Evolutionary conservation across 495 filamentous ascomycete species (phyloP).

Genomic region (Halenospora varia): DNA sequence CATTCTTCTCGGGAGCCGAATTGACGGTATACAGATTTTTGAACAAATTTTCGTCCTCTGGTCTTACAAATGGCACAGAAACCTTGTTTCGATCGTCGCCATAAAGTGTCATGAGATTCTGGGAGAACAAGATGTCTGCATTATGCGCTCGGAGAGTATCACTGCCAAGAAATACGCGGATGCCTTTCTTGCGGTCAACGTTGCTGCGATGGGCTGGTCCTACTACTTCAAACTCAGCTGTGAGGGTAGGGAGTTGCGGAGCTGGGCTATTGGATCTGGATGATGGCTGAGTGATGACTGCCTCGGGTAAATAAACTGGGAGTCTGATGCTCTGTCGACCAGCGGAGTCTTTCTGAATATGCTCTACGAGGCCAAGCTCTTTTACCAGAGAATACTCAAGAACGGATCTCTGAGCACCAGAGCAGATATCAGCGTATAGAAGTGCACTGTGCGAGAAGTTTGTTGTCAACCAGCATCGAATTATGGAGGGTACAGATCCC

Average conservation of each 20-base stretch:
- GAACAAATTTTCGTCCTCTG: conserved; percentile 81
- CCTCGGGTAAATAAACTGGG: conserved; percentile 85
- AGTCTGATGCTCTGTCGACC: conserved; percentile 67
- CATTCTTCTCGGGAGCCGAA: conserved; percentile 39
- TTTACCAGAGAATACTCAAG: conserved; percentile 69
- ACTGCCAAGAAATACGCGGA: conserved; percentile 82
- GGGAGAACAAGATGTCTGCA: conserved; percentile 88
- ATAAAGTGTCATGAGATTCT: conserved; percentile 80
- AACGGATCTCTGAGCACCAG: conserved; percentile 81
- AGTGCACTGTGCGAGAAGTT: conserved; percentile 83
- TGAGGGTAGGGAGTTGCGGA: conserved; percentile 75
- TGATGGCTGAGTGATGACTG: conserved; percentile 70
- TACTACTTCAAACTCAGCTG: conserved; percentile 69
- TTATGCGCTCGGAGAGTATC: conserved; percentile 83
- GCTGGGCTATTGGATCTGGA: conserved; percentile 68
- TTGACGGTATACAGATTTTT: conserved; percentile 66
- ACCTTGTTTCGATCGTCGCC: conserved; percentile 84
- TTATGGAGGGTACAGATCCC: conserved; percentile 85
- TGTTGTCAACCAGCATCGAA: conserved; percentile 89
- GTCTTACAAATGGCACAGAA: conserved; percentile 88
- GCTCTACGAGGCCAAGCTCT: conserved; percentile 63
- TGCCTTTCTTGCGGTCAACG: conserved; percentile 47
- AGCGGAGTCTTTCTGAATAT: conserved; percentile 58
- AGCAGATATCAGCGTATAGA: conserved; percentile 88
- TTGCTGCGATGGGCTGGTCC: conserved; percentile 36